Base-by-base conservation (phyloP, 2,329 filamentous ascomycete species). In the Pseudogymnoascus sp. region DNA sequence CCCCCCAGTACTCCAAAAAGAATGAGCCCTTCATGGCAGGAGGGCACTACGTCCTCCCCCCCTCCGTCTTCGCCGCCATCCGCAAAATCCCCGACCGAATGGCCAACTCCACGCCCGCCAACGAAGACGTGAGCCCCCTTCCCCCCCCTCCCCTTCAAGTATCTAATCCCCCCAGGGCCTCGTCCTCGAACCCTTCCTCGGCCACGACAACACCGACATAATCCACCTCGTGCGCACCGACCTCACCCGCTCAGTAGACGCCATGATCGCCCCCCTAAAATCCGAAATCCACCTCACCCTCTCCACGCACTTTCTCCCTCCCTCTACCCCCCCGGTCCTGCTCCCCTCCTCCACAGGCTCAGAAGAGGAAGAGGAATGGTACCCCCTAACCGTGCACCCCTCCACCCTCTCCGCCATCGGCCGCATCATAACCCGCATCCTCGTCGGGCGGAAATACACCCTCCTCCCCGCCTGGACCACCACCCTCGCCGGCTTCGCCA, bases 121-220 rank as follows among this genome's bases (percentile, higher is more conserved):
- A 58, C 5, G 55, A 58, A 58, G 55, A 58, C 6, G 48, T 58
- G 25, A 31, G 48, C 15, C 12, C 9, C 7, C 48, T 39, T n/a
- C 48, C 25, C n/a, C 3, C n/a, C 21, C 15, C 10, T 52, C 13
- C 3, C 5, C 13, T 9, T 27, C 7, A 31, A 18, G 9, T 18
- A n/a, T 3, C 48, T 58, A 58, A 58, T 5, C 48, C 25, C 48
- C 25, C 31, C 40, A 58, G 48, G 21, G 21, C 31, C 55, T 58
- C 29, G 35, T 58, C 55, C 55, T 58, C n/a, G 35, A 37, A 3
- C 55, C 55, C 29, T 58, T 58, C 31, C 55, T 58, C 55, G 55
- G 31, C 55, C 55, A 35, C 55, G 55, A 58, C 55, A 58, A 58
- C 55, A 37, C 31, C n/a, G 55, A 58, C 55, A 58, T 58, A 6